A percentile compares a stretch with the other conserved stretches of the same genome.
These are phyloP conservation scores for Tolypocladium capitatum DNA, from an alignment of 2,329 filamentous ascomycete species.

Conservation along the genomic window DNA sequence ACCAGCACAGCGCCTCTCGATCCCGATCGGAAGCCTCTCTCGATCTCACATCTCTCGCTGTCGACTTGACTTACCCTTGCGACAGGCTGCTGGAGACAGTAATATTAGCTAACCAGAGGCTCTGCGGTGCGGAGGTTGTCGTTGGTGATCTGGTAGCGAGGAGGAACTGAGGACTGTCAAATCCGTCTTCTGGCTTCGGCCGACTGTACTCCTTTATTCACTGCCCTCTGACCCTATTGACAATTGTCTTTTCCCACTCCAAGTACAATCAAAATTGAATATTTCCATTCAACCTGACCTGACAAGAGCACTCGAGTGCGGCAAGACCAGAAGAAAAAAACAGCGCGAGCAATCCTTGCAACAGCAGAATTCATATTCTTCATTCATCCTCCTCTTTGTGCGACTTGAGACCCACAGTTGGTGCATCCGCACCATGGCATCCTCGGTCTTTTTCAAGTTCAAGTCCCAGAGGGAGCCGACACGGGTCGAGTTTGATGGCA, in stretches of 20 bases:
- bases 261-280: conserved; percentile 43
- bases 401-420: neutral
- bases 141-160: conserved; percentile 22
- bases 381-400: neutral
- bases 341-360: neutral
- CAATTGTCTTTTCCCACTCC: conserved; percentile 17
- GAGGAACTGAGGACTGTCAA: conserved; percentile 21
- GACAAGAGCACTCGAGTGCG: conserved; percentile 24
- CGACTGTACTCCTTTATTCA: conserved; percentile 28
- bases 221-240: conserved; percentile 21
- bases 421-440: conserved; percentile 53
- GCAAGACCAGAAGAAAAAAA: conserved; percentile 15
- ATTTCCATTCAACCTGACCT: conserved; percentile 24
- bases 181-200: conserved; percentile 20
- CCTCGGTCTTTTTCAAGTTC: conserved; percentile 99
- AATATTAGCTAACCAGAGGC: conserved; percentile 13
- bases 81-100: conserved; percentile 7
- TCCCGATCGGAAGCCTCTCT: neutral
- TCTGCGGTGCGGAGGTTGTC: conserved; percentile 17
- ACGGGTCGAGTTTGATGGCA: conserved; percentile 91
- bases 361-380: neutral
- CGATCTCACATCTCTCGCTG: neutral
- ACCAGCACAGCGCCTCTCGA: neutral
- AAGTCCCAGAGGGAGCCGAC: conserved; percentile 95
- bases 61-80: neutral